A percentile compares a stretch with the other conserved stretches of the same genome.
Conservation (phyloP, 2,329 filamentous ascomycete genomes). For the Bipolaris gigantea region DNA sequence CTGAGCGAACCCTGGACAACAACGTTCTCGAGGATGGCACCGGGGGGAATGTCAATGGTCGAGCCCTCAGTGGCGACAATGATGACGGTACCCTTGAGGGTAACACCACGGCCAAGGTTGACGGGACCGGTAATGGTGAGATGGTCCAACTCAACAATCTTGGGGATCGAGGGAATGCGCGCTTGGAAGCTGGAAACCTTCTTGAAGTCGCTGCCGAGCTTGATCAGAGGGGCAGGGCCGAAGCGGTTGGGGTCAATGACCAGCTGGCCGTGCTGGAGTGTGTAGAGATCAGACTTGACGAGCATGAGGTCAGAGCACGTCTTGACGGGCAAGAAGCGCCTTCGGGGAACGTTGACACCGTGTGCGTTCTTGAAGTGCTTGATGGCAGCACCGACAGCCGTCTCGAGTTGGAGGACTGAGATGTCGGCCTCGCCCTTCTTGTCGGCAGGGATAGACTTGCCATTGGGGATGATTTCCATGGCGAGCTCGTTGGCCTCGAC, state of each 20-base stretch:
- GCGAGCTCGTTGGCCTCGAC: conserved; percentile 98
- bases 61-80: conserved; percentile 97
- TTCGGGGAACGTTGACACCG: conserved; percentile 96
- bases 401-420: conserved; percentile 97
- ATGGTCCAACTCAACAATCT: conserved; percentile 90
- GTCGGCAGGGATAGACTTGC: conserved; percentile 96
- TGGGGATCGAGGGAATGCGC: conserved; percentile 82
- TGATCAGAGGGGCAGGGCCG: conserved; percentile 95
- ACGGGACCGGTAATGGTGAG: conserved; percentile 97
- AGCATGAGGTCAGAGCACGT: conserved; percentile 99
- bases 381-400: conserved; percentile 95
- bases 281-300: conserved; percentile 99
- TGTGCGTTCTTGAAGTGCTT: conserved; percentile 98
- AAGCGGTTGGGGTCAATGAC: conserved; percentile 96
- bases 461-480: conserved; percentile 99
- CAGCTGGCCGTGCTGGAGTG: conserved; percentile 96
- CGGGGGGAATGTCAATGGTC: conserved; percentile 96
- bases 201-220: conserved; percentile 99
- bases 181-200: conserved; percentile 98
- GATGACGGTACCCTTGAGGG: conserved; percentile 97
- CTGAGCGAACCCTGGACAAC: conserved; percentile 96
- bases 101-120: conserved; percentile 93
- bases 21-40: conserved; percentile 96
- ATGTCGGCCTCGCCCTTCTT: conserved; percentile 99
- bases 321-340: conserved; percentile 99